These are phyloP conservation scores for Mycena polygramma DNA, from an alignment of 768 basidiomycete genomes.

Conservation along the genomic window DNA sequence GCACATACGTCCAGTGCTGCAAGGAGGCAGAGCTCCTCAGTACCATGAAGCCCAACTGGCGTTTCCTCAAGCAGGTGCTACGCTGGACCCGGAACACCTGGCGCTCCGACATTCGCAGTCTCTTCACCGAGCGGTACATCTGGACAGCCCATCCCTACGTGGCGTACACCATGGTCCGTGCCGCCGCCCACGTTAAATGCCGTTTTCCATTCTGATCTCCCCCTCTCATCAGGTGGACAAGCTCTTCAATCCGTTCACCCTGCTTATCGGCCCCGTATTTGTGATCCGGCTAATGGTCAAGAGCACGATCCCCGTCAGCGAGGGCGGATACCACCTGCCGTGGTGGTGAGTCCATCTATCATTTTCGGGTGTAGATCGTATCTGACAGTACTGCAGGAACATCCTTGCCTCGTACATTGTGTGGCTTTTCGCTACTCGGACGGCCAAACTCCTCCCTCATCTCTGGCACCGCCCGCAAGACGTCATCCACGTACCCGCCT, in stretches of 20 bases:
- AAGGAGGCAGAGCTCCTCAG: slow-evolving; percentile 87
- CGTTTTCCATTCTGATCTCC: neutral
- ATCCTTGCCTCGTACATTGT: slow-evolving; percentile 75
- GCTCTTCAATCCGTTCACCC: slow-evolving; percentile 87
- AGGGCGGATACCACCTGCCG: slow-evolving; percentile 85
- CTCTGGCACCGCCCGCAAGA: slow-evolving; percentile 83
- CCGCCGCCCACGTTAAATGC: no score
- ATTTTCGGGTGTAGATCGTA: slow-evolving; percentile 17
- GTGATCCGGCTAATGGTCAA: slow-evolving; percentile 85
- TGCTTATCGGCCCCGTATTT: slow-evolving; percentile 86
- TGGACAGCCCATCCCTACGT: slow-evolving; percentile 94
- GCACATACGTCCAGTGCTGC: slow-evolving; percentile 92
- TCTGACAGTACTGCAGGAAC: slow-evolving; percentile 61
- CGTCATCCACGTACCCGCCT: slow-evolving; percentile 86
- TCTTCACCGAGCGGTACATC: slow-evolving; percentile 90
- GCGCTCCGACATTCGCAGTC: slow-evolving; percentile 88
- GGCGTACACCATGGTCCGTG: slow-evolving; percentile 89
- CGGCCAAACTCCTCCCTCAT: slow-evolving; percentile 87
- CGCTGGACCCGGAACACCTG: slow-evolving; percentile 96
- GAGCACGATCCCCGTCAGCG: slow-evolving; percentile 72
- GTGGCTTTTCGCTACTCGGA: slow-evolving; percentile 80
- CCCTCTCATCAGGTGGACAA: slow-evolving; percentile 74
- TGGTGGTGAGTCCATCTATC: slow-evolving; percentile 72
- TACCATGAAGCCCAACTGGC: slow-evolving; percentile 98
- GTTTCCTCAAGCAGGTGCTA: slow-evolving; percentile 93